Conservation (phyloP, 2,329 filamentous ascomycete genomes). For the Fusarium longipes region DNA sequence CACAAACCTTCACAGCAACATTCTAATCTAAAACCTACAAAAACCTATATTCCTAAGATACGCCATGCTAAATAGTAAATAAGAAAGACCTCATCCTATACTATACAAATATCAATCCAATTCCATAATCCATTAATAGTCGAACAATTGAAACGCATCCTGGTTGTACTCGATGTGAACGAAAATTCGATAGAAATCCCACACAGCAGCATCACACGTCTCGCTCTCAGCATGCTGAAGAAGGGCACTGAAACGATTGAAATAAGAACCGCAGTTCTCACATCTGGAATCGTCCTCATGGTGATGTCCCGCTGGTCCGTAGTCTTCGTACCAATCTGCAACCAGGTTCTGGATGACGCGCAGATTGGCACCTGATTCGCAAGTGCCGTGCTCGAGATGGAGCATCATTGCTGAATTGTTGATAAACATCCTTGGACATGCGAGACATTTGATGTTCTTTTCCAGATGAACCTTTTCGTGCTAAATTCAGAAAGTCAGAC, state of each 20-base stretch:
- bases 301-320: slow-evolving; percentile 4
- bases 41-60: neutral
- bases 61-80: neutral
- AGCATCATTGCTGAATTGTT: slow-evolving; percentile 42
- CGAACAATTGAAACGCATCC: neutral
- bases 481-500: neutral
- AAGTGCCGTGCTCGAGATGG: slow-evolving; percentile 41
- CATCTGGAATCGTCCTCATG: slow-evolving; percentile 31
- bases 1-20: neutral
- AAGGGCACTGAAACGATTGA: slow-evolving; percentile 27
- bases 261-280: slow-evolving; percentile 25
- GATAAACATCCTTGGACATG: slow-evolving; percentile 31
- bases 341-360: slow-evolving; percentile 19
- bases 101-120: too few species aligned
- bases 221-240: slow-evolving; percentile 44
- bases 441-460: slow-evolving; percentile 27
- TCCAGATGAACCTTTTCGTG: slow-evolving; percentile 30
- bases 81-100: neutral
- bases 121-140: neutral
- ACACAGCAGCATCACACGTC: slow-evolving; percentile 17
- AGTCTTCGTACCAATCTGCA: slow-evolving; percentile 28
- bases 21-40: neutral
- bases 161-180: neutral
- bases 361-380: slow-evolving; percentile 18
- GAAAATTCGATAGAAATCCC: neutral